Percentiles rank a stretch among this genome's conserved stretches.
Evolutionary conservation across 768 basidiomycete species (phyloP).

Genomic region (Amanita molliuscula): DNA sequence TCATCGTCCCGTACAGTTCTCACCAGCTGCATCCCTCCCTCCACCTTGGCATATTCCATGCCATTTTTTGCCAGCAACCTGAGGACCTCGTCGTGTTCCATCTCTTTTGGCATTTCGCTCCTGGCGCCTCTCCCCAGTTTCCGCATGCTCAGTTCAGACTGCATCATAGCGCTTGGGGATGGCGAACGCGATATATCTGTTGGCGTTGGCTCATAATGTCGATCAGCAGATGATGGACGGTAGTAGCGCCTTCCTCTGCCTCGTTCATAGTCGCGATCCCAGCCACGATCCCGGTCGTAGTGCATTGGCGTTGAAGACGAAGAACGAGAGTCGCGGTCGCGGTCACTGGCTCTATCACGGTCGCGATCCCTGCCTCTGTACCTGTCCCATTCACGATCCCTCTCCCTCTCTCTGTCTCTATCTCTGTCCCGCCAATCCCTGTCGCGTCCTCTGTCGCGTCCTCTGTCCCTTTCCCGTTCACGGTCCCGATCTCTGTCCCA

Average conservation of each 20-base stretch:
- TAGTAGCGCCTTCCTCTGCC: not conserved
- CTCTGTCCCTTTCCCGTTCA: conserved; percentile 3
- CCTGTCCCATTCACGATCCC: conserved; percentile 5
- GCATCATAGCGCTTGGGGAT: conserved; percentile 15
- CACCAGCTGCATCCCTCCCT: conserved; percentile 34
- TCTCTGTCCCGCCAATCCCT: conserved; percentile 8
- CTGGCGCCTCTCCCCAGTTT: conserved; percentile 9
- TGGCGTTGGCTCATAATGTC: conserved; percentile 5
- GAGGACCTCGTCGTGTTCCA: conserved; percentile 29
- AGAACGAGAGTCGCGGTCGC: not conserved
- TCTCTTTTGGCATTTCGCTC: conserved; percentile 24
- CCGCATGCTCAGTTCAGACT: conserved; percentile 3
- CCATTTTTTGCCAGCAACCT: conserved; percentile 51
- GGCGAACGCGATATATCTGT: conserved; percentile 19
- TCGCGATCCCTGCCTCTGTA: conserved; percentile 1
- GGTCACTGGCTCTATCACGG: conserved; percentile 6
- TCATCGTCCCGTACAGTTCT: conserved; percentile 54
- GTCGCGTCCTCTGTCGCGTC: conserved; percentile 8
- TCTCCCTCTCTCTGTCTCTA: conserved; percentile 11
- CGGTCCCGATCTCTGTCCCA: conserved; percentile 11
- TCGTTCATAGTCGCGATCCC: conserved; percentile 1
- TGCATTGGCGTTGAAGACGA: conserved; percentile 4
- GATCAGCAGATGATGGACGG: conserved; percentile 2
- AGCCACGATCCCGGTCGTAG: conserved; percentile 1
- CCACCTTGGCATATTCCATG: conserved; percentile 55